Evolutionary conservation across 306 rosid species (phyloP), one percentile per base, ranked within the genome.

Genomic region (Malus sylvestris): DNA sequence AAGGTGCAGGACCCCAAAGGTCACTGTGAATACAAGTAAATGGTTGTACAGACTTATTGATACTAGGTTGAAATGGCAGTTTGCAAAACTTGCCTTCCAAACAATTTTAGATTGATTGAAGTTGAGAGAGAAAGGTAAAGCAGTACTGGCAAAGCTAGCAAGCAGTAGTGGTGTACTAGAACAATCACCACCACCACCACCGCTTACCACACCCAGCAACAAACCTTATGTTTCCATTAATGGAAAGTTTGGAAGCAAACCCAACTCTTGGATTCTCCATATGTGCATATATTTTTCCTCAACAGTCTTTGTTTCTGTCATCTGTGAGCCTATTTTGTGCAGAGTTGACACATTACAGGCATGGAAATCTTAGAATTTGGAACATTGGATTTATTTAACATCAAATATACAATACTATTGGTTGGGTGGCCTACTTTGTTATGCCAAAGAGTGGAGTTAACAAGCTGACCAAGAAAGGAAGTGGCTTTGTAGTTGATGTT

Each of bases 61-160:
- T 5, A 45, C 16, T 45, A 45, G 16, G 0, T 12, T 45, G 51
- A 45, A 45, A 45, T 45, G 14, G 5, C 2, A 45, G 51, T 45
- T 12, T 45, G 2, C 16, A 45, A 45, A 45, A 45, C 52, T 45
- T 45, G 16, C 5, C 52, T 45, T 45, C 6, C 52, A 45, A 45
- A 16, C 52, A 45, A 45, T 2, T 45, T 27, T 27, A 27, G 89
- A 91, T 89, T 90, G 93, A 90, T 88, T 93, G 85, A 75, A 79
- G 81, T 70, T 73, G 25, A 58, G 70, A 58, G 61, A 78, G 81
- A 68, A 75, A 74, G 79, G 71, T 69, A 82, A 90, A 87, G 87
- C 87, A 85, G 83, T 76, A 85, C 86, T 83, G 64, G 67, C 80
- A 85, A 70, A 76, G 73, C 57, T 77, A 82, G 86, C 77, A 78